Percentiles rank a stretch among this genome's conserved stretches.
These are phyloP conservation scores for Phytophthora aleatoria DNA, from an alignment of 352 stramenopile species.

Conservation along the genomic window DNA sequence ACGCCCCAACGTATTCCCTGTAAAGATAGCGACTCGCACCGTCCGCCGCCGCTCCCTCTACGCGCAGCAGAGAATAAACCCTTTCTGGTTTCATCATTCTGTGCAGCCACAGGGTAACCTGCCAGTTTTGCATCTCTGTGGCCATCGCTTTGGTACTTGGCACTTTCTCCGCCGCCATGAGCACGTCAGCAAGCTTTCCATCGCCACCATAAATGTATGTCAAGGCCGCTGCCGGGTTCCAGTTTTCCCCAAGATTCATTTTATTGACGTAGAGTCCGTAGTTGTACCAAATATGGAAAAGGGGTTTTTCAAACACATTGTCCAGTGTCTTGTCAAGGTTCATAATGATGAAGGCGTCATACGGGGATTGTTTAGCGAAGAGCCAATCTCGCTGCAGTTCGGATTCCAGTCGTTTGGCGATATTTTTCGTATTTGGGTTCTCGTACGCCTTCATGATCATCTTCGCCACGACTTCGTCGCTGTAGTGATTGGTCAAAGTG, in stretches of 20 bases:
- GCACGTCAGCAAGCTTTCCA: not conserved
- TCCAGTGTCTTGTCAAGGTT: conserved; percentile 1
- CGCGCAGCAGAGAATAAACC: too few species aligned
- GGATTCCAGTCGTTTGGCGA: conserved; percentile 6
- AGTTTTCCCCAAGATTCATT: conserved; percentile 1
- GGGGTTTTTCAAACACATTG: not conserved
- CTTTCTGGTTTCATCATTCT: too few species aligned
- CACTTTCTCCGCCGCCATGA: not conserved
- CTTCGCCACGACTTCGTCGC: conserved; percentile 5
- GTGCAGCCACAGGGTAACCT: not conserved
- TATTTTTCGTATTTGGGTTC: not conserved
- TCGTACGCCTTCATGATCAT: conserved; percentile 5
- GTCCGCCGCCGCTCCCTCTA: too few species aligned
- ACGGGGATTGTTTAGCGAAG: not conserved
- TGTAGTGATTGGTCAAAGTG: conserved; percentile 2
- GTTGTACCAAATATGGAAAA: conserved; percentile 12
- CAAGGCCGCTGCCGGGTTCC: not conserved
- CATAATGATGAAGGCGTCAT: not conserved
- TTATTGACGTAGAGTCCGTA: conserved; percentile 7
- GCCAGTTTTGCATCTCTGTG: not conserved
- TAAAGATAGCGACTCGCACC: too few species aligned
- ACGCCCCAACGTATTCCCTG: too few species aligned
- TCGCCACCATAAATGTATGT: not conserved
- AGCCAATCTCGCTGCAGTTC: conserved; percentile 4
- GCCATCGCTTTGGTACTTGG: conserved; percentile 7